These are phyloP conservation scores for Inosperma sp. DNA, from an alignment of 768 basidiomycete genomes.

Conservation along the genomic window DNA sequence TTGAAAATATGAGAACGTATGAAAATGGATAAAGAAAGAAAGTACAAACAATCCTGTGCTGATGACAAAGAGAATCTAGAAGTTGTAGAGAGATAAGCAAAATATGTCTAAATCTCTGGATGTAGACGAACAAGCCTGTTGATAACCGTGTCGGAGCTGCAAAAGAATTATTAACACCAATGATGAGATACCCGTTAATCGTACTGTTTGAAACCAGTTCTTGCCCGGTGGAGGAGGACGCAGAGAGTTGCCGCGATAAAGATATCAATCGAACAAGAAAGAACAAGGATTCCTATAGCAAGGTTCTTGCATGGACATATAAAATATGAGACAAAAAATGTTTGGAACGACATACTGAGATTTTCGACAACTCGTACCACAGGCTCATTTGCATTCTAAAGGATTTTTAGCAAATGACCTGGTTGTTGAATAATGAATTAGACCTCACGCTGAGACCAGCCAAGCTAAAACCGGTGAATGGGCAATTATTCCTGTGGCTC, in stretches of 20 bases:
- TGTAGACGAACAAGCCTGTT: conserved; percentile 16
- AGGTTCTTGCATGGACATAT: conserved; percentile 3
- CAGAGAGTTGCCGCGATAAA: conserved; percentile 16
- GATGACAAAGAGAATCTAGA: conserved; percentile 21
- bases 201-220: conserved; percentile 14
- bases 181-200: background rate
- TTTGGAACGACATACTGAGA: background rate
- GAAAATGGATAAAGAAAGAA: background rate
- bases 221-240: conserved; percentile 8
- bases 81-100: background rate
- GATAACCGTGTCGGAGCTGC: conserved; percentile 22
- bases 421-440: background rate
- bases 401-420: background rate
- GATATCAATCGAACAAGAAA: conserved; percentile 13
- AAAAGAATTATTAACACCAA: background rate
- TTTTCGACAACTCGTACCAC: background rate
- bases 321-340: background rate
- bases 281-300: conserved; percentile 12
- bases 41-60: conserved; percentile 15
- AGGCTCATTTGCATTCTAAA: background rate
- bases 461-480: background rate
- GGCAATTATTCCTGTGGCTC: background rate
- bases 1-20: conserved; percentile 1
- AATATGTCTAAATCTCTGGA: background rate
- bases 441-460: background rate